Conservation (phyloP, 116 monocot genomes). For the Papilionanthe hybrid region DNA sequence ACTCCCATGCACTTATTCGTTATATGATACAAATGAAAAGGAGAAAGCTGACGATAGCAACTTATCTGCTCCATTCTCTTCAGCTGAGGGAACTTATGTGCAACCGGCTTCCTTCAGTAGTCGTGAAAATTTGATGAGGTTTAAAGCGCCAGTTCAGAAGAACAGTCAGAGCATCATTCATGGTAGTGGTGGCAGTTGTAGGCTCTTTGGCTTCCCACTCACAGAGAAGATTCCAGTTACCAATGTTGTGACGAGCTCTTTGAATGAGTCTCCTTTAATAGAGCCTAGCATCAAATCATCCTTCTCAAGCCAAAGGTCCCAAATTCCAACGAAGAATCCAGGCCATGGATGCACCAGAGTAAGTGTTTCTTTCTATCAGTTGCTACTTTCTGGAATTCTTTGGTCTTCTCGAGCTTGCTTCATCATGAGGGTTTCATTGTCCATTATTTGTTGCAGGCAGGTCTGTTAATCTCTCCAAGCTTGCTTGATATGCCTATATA, state of each 20-base stretch:
- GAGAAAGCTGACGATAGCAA: constrained; percentile 9
- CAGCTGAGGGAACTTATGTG: not conserved
- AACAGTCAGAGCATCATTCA: constrained; percentile 9
- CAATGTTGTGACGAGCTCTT: constrained; percentile 10
- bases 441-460: constrained; percentile 3
- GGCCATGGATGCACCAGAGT: constrained; percentile 26
- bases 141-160: not conserved
- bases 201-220: constrained; percentile 76
- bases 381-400: not conserved
- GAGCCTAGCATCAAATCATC: constrained; percentile 18
- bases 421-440: not conserved
- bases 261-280: constrained; percentile 2
- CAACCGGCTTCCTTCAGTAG: not conserved
- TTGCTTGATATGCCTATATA: constrained; percentile 5
- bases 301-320: constrained; percentile 8
- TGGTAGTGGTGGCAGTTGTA: constrained; percentile 29
- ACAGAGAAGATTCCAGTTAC: constrained; percentile 22
- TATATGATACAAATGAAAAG: constrained; percentile 8
- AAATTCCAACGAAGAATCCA: constrained; percentile 7
- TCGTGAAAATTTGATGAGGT: constrained; percentile 9
- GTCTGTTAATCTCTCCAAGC: constrained; percentile 4
- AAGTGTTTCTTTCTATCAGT: constrained; percentile 7
- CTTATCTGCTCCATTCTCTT: not conserved
- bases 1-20: constrained; percentile 8
- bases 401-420: not conserved